Percentiles rank a stretch among this genome's conserved stretches.
phyloP scores from a whole-genome alignment of 208 protist genomes.

The Leishmania tropica region DNA sequence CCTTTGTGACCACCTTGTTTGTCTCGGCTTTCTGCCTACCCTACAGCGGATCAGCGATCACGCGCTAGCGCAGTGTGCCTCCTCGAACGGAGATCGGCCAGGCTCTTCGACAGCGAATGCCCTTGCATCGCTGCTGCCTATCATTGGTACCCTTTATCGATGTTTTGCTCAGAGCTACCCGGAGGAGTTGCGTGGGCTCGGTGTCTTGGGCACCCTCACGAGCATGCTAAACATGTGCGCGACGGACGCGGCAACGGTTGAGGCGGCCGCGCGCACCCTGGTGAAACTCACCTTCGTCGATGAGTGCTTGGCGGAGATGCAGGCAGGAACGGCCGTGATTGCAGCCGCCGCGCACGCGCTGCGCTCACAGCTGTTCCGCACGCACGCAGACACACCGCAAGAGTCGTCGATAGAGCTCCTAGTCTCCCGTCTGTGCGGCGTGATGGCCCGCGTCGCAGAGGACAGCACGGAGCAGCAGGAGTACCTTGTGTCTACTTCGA shows the following conservation, averaged over 20 bases:
- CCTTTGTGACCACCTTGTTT: slow-evolving; percentile 36
- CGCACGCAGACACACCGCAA: not conserved
- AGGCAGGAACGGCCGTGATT: slow-evolving; percentile 32
- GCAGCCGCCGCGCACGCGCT: slow-evolving; percentile 41
- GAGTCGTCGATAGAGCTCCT: slow-evolving; percentile 43
- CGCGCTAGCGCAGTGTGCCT: slow-evolving; percentile 2
- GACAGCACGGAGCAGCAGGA: slow-evolving; percentile 31
- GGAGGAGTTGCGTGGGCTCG: slow-evolving; percentile 7
- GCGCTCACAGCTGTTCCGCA: slow-evolving; percentile 18
- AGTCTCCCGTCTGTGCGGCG: slow-evolving; percentile 43
- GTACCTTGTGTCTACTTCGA: slow-evolving; percentile 30
- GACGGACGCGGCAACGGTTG: slow-evolving; percentile 39
- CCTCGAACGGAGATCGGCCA: not conserved
- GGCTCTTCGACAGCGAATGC: not conserved
- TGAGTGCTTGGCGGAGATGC: slow-evolving; percentile 41
- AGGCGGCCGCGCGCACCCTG: slow-evolving; percentile 61
- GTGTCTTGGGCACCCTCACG: slow-evolving; percentile 38
- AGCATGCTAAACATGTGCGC: slow-evolving; percentile 40
- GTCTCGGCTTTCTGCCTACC: slow-evolving; percentile 36
- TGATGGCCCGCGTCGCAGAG: slow-evolving; percentile 48
- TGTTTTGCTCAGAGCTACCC: slow-evolving; percentile 20
- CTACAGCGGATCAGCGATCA: slow-evolving; percentile 34
- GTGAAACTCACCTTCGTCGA: slow-evolving; percentile 73
- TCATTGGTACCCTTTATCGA: slow-evolving; percentile 15
- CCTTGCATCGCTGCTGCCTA: slow-evolving; percentile 5